A percentile compares a stretch with the other conserved stretches of the same genome.
Conservation (phyloP, 1,284 basidiomycete genomes). For the Tylopilus orsonianus region DNA sequence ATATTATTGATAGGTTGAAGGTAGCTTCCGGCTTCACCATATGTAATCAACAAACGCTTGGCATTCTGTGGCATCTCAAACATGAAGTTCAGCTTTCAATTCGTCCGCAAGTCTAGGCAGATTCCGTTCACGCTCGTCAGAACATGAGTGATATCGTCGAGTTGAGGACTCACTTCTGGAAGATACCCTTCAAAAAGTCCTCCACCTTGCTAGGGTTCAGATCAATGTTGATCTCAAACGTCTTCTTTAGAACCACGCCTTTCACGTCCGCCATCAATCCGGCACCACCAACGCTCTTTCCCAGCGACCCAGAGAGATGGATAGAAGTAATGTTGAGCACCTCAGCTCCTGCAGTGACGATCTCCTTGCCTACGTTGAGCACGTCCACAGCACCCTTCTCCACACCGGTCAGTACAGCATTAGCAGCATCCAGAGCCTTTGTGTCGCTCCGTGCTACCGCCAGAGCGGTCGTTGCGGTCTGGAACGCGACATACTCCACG, state of each 20-base stretch:
- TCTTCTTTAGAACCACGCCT: conserved; percentile 1
- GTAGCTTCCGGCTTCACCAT: too few species aligned
- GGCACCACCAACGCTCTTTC: conserved; percentile 4
- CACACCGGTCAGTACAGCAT: not conserved
- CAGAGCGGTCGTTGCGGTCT: too few species aligned
- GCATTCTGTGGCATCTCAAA: too few species aligned
- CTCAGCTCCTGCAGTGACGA: not conserved
- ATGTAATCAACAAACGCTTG: too few species aligned
- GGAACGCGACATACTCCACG: too few species aligned
- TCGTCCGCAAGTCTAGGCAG: not conserved
- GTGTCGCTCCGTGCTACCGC: conserved; percentile 1
- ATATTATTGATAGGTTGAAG: too few species aligned
- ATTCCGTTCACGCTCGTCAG: too few species aligned
- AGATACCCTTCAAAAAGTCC: conserved; percentile 3
- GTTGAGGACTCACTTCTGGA: conserved; percentile 4
- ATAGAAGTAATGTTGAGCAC: conserved; percentile 9
- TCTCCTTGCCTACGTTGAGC: not conserved
- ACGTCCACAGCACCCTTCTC: not conserved
- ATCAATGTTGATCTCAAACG: conserved; percentile 4
- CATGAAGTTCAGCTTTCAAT: not conserved
- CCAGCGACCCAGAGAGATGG: conserved; percentile 8
- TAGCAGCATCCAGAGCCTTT: too few species aligned
- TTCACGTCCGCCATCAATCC: conserved; percentile 2
- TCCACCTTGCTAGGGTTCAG: conserved; percentile 7
- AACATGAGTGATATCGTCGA: not conserved